Base-by-base conservation (phyloP, 2,329 filamentous ascomycete species). In the Phyllachora maydis region DNA sequence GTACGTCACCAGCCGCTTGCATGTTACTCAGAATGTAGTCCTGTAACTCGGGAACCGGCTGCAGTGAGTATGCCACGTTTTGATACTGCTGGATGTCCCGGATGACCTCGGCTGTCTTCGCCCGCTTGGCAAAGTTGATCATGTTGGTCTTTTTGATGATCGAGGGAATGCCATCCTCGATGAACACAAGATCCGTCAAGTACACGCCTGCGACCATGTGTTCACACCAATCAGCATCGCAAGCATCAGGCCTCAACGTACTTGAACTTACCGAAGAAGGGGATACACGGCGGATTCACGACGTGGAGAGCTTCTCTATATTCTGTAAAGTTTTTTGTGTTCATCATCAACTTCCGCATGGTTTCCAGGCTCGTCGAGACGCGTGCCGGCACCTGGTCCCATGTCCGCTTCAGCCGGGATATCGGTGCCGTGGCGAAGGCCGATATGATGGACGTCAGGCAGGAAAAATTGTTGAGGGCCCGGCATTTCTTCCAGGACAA, bases 1-100 rank as follows among this genome's bases (percentile, higher is more conserved):
- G 83, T 32, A 98, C 88, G 46, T 95, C 85, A 24, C 82, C 78
- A 4, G 88, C 85, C 15, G 74, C 75, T 52, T 90, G 76, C 77
- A 95, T 91, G 46, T 95, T 93, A 46, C 72, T 83, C 35, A 93
- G 53, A 34, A 98, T 92, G 50, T 95, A 98, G 36, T 95, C 83
- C 45, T 95, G 85, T 34, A 98, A 58, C 50, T 95, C 88, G 2
- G 72, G 65, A 10, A 98, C 85, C 1, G 82, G 65, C 42, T 90
- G 78, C 24, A 98, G 56, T 6, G 77, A 73, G 45, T 95, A 98
- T n/a, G 82, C 82, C 30, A 91, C 81, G 39, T 92, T 93, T 47
- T 98, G 88, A 45, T 93, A 98, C 45, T 95, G 85, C 47, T 95
- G 88, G 34, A 98, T 95, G 45, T 95, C 85, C 31, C 83, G 78